Base-by-base conservation (phyloP, 73 alveolate species). In the Vitrella brassicaformis region DNA sequence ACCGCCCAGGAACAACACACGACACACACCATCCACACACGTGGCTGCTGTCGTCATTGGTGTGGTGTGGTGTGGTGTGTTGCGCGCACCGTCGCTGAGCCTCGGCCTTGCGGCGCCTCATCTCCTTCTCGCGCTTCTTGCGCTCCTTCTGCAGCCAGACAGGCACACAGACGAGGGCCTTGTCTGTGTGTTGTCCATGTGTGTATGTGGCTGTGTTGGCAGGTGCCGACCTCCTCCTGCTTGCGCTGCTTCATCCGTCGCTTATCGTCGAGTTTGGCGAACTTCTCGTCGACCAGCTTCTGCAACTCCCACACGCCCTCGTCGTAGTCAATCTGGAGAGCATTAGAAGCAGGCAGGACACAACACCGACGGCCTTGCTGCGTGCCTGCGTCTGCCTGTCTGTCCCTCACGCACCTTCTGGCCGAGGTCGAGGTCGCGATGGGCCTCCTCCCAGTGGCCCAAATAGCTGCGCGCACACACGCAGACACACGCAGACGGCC, bases 361-460 rank as follows among this genome's bases (percentile, higher is more conserved):
- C 4, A 14, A 4, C 56, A 39, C 56, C 56, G 56, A 39, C 56
- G 14, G 22, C 56, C 14, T 14, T 39, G 4, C 56, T 4, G 56
- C 22, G 56, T 14, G 4, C 56, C 14, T 14, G 56, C 22, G 56
- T 39, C 56, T 14, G 56, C 14, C 56, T 14, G 4, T 39, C 56
- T 14, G 4, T 39, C 56, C 14, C 22, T 39, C 56, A 39, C 4
- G 56, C 14, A 39, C 56, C 56, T 39, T 39, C 56, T 39, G 56
- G 4, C 22, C 56, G 22, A 8, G 56, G 56, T 14, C 56, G 56
- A 39, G 56, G 56, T 39, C 56, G 56, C 4, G 56, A 39, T 39
- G 56, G 4, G 71, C 82, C 82, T 75, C 71, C 30, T 75, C 82
- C 75, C 75, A 75, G 66, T 67, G 75, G 32, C 82, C 82, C 26